phyloP scores from a whole-genome alignment of 768 basidiomycete species.

The Strobilomyces echinocephalus region DNA sequence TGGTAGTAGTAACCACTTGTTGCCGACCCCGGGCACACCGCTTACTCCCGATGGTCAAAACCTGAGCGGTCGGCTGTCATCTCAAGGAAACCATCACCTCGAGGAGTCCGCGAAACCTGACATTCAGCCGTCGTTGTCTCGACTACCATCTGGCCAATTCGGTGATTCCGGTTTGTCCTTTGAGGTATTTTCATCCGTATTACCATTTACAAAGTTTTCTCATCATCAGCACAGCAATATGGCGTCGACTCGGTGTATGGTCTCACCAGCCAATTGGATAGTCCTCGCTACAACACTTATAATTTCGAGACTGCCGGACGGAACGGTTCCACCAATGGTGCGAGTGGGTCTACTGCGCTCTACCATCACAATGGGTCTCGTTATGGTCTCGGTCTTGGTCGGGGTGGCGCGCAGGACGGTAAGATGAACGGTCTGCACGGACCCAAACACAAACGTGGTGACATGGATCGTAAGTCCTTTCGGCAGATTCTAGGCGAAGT shows the following conservation, averaged over 20 bases:
- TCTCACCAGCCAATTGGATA: constrained; percentile 47
- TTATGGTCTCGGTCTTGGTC: constrained; percentile 64
- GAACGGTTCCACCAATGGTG: constrained; percentile 33
- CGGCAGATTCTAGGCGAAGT: not conserved
- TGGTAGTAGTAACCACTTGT: constrained; percentile 41
- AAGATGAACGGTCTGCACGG: constrained; percentile 92
- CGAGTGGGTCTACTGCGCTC: constrained; percentile 65
- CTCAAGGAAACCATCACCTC: constrained; percentile 40
- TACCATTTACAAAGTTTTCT: constrained; percentile 3
- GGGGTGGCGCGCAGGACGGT: constrained; percentile 53
- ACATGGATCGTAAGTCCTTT: constrained; percentile 81
- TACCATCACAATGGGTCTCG: constrained; percentile 76
- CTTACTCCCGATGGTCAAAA: constrained; percentile 55
- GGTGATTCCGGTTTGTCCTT: constrained; percentile 52
- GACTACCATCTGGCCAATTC: constrained; percentile 56
- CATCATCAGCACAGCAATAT: constrained; percentile 41
- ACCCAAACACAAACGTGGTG: constrained; percentile 91
- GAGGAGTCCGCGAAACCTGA: constrained; percentile 51
- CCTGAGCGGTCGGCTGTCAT: constrained; percentile 60
- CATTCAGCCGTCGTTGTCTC: constrained; percentile 68
- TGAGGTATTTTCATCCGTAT: constrained; percentile 39
- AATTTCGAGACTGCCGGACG: constrained; percentile 49
- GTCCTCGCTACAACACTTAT: constrained; percentile 52
- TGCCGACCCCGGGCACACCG: constrained; percentile 64
- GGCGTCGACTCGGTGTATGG: constrained; percentile 50